Evolutionary conservation across 2,329 filamentous ascomycete species (phyloP).

Genomic region (Colletotrichum spinosum): DNA sequence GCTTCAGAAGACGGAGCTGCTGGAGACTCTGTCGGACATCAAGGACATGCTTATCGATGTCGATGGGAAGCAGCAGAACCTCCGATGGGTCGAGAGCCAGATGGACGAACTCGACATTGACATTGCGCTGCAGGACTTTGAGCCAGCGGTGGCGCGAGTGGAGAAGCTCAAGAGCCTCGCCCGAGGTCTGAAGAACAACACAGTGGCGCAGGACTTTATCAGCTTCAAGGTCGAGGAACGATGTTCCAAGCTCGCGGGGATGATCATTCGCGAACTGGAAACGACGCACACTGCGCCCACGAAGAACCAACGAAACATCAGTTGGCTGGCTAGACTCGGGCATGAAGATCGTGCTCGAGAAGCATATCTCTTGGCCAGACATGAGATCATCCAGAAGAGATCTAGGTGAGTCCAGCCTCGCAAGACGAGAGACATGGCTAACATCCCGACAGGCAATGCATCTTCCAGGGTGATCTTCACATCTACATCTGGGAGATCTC

Average conservation of each 20-base stretch:
- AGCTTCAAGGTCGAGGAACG: slow-evolving; percentile 90
- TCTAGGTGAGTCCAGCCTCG: slow-evolving; percentile 70
- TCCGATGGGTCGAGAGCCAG: slow-evolving; percentile 94
- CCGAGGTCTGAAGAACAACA: slow-evolving; percentile 84
- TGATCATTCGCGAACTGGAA: slow-evolving; percentile 82
- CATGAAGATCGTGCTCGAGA: slow-evolving; percentile 92
- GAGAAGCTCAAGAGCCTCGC: slow-evolving; percentile 87
- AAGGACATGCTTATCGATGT: slow-evolving; percentile 95
- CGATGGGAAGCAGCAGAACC: slow-evolving; percentile 94
- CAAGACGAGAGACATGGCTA: neutral
- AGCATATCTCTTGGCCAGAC: slow-evolving; percentile 84
- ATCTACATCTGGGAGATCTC: slow-evolving; percentile 96
- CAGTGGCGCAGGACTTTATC: slow-evolving; percentile 91
- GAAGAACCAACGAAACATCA: slow-evolving; percentile 83
- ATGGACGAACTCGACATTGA: slow-evolving; percentile 97
- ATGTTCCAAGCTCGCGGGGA: slow-evolving; percentile 78
- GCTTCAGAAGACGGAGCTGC: slow-evolving; percentile 81
- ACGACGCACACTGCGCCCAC: slow-evolving; percentile 81
- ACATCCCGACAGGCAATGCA: slow-evolving; percentile 75
- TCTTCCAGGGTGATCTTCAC: slow-evolving; percentile 93
- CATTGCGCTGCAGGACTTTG: slow-evolving; percentile 90
- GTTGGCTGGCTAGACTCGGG: slow-evolving; percentile 86
- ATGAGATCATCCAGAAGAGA: slow-evolving; percentile 81
- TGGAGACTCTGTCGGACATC: slow-evolving; percentile 81
- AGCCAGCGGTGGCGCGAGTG: slow-evolving; percentile 83